A percentile compares a stretch with the other conserved stretches of the same genome.
Evolutionary conservation across 2,329 filamentous ascomycete species (phyloP).

Genomic region (Orbilia blumenaviensis): DNA sequence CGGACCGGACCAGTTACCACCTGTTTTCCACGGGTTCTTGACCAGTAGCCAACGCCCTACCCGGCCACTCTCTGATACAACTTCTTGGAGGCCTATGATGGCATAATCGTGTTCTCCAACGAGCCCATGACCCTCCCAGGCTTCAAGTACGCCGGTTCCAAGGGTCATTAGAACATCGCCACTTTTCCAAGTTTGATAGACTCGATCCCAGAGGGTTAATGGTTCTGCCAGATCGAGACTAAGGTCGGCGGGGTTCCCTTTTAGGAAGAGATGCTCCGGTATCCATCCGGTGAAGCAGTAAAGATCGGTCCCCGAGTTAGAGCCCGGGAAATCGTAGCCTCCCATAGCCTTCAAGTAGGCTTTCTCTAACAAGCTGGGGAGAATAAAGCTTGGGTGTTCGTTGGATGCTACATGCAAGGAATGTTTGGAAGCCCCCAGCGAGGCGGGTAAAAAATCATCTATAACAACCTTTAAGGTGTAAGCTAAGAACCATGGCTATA

Average conservation of each 20-base stretch:
- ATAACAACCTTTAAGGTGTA: constrained; percentile 73
- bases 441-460: constrained; percentile 85
- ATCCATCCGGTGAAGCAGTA: constrained; percentile 96
- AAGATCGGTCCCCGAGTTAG: constrained; percentile 93
- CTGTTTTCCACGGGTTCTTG: constrained; percentile 96
- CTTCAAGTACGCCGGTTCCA: constrained; percentile 84
- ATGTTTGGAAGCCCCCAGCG: constrained; percentile 70
- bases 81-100: constrained; percentile 78
- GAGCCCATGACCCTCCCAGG: constrained; percentile 82
- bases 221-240: constrained; percentile 77
- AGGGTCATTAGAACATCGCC: constrained; percentile 88
- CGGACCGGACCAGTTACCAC: constrained; percentile 74
- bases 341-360: constrained; percentile 94
- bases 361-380: constrained; percentile 94
- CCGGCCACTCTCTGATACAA: constrained; percentile 63
- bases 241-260: constrained; percentile 66
- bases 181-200: constrained; percentile 76
- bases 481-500: neutral
- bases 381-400: constrained; percentile 80
- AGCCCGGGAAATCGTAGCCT: constrained; percentile 96
- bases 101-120: constrained; percentile 94
- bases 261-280: constrained; percentile 91
- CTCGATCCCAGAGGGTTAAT: constrained; percentile 78
- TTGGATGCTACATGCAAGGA: constrained; percentile 88
- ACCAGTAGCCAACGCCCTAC: constrained; percentile 75